Evolutionary conservation across 1,139 yeast species (phyloP).

Genomic region (Nadsonia commutata): DNA sequence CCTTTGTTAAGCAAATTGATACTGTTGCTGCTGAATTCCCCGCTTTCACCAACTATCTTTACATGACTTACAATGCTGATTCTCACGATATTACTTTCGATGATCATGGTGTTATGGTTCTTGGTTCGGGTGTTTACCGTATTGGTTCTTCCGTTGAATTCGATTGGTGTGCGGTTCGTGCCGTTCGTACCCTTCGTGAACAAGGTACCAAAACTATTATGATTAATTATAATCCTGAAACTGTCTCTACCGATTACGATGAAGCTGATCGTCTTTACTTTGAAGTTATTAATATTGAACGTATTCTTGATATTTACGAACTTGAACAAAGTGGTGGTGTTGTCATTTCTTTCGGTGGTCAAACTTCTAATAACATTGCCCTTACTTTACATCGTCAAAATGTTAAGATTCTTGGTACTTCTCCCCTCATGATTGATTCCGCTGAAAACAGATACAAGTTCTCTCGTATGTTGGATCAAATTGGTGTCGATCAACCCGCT

Average conservation of each 20-base stretch:
- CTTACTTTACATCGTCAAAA: conserved; percentile 86
- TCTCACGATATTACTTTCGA: conserved; percentile 72
- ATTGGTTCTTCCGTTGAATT: conserved; percentile 91
- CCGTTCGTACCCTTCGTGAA: conserved; percentile 86
- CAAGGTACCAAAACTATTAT: conserved; percentile 82
- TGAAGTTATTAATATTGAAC: conserved; percentile 88
- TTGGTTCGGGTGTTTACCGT: conserved; percentile 90
- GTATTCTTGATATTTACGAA: conserved; percentile 92
- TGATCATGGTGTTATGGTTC: conserved; percentile 78
- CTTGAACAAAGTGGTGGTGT: conserved; percentile 87
- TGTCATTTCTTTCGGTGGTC: conserved; percentile 97
- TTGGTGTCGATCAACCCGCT: conserved; percentile 98
- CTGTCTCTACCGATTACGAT: conserved; percentile 95
- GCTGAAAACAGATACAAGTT: conserved; percentile 98
- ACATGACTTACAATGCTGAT: conserved; percentile 90
- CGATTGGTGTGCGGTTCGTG: conserved; percentile 94
- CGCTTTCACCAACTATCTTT: conserved; percentile 86
- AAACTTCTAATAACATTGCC: conserved; percentile 94
- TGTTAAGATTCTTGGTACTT: conserved; percentile 89
- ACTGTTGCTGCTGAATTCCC: conserved; percentile 99
- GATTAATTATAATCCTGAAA: conserved; percentile 97
- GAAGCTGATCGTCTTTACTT: conserved; percentile 96
- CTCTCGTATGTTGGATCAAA: conserved; percentile 91
- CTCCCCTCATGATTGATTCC: conserved; percentile 96
- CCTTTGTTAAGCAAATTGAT: conserved; percentile 94